Conservation (phyloP, 768 basidiomycete genomes). For the Pulveroboletus sp. region DNA sequence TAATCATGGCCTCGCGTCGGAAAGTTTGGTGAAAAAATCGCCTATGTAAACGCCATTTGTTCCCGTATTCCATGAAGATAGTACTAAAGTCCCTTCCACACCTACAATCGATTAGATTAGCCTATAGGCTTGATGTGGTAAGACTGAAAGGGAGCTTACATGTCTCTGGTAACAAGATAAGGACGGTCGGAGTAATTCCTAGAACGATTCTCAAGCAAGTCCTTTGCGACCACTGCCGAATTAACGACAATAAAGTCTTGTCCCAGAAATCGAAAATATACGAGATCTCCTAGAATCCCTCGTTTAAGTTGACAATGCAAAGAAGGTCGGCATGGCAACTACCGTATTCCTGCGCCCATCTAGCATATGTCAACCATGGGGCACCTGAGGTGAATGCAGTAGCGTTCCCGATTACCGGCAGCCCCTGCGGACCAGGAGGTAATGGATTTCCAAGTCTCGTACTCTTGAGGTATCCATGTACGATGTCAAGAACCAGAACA, state of each 20-base stretch:
- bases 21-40: slow-evolving; percentile 24
- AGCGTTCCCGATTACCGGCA: slow-evolving; percentile 38
- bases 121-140: too few species aligned
- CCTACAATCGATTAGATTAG: background rate
- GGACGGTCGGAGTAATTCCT: slow-evolving; percentile 52
- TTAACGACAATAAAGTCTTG: slow-evolving; percentile 45
- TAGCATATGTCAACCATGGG: slow-evolving; percentile 35
- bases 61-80: slow-evolving; percentile 25
- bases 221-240: slow-evolving; percentile 38
- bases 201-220: slow-evolving; percentile 46
- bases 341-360: slow-evolving; percentile 38
- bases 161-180: slow-evolving; percentile 9
- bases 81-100: slow-evolving; percentile 17
- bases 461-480: too few species aligned
- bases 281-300: slow-evolving; percentile 45
- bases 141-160: slow-evolving; percentile 3
- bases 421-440: slow-evolving; percentile 37
- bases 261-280: slow-evolving; percentile 46
- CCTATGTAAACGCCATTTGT: slow-evolving; percentile 30
- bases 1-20: slow-evolving; percentile 10
- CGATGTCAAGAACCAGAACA: too few species aligned
- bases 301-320: too few species aligned
- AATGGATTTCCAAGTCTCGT: too few species aligned
- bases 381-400: slow-evolving; percentile 30
- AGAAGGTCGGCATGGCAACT: background rate